phyloP scores from a whole-genome alignment of 305 asterid species.

The Fraxinus dipetala region DNA sequence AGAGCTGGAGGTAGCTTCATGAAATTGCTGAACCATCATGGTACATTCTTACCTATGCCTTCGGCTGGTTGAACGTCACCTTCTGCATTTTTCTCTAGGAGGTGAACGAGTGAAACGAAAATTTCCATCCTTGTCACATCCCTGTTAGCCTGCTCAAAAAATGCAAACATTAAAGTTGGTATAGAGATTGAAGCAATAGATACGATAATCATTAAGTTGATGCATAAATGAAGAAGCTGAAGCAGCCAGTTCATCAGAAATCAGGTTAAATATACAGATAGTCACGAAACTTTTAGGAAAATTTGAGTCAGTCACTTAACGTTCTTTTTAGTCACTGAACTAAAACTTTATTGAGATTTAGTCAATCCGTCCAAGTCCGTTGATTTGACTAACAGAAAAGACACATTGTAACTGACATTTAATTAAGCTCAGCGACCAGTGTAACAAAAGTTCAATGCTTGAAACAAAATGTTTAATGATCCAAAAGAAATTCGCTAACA shows the following conservation, averaged over 20 bases:
- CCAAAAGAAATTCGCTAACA: background rate
- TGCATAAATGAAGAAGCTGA: background rate
- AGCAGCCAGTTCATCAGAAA: background rate
- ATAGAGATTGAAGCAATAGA: background rate
- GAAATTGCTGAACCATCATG: slow-evolving; percentile 33
- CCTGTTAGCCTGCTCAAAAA: slow-evolving; percentile 40
- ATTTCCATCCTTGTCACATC: slow-evolving; percentile 50
- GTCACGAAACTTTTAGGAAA: background rate
- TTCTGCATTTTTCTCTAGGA: slow-evolving; percentile 38
- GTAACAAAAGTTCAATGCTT: background rate
- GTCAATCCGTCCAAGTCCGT: background rate
- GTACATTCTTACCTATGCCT: slow-evolving; percentile 28
- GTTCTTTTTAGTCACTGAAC: background rate
- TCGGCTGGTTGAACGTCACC: slow-evolving; percentile 19
- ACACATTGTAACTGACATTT: background rate
- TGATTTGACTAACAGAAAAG: background rate
- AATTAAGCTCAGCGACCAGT: background rate
- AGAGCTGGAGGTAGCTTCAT: slow-evolving; percentile 32
- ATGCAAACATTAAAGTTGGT: background rate
- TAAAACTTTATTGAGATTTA: background rate
- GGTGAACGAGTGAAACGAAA: slow-evolving; percentile 43
- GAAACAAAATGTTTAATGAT: background rate
- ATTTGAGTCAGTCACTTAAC: background rate
- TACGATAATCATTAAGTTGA: background rate
- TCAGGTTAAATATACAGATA: background rate